Evolutionary conservation across 2,329 filamentous ascomycete genomes (phyloP).

Genomic region (Paracoccidioides brasiliensis): DNA sequence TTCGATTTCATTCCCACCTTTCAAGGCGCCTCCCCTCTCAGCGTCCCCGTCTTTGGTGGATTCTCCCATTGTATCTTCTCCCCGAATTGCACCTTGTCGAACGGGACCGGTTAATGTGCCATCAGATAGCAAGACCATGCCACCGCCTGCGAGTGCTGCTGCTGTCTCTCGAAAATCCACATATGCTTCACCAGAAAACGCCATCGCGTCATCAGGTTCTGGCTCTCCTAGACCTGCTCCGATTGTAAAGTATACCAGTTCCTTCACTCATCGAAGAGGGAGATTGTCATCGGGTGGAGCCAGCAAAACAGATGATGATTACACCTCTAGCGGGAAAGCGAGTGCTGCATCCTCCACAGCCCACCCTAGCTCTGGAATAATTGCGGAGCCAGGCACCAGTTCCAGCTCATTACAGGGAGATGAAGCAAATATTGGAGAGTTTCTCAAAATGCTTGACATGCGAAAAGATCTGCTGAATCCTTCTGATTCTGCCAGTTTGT

Average conservation of each 20-base stretch:
- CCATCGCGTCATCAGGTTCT: slow-evolving; percentile 51
- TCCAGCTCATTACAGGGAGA: slow-evolving; percentile 60
- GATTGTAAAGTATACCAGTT: slow-evolving; percentile 81
- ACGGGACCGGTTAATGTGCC: slow-evolving; percentile 24
- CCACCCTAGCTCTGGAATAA: slow-evolving; percentile 63
- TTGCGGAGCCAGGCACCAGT: slow-evolving; percentile 55
- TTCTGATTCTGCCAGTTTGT: slow-evolving; percentile 44
- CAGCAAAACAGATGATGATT: slow-evolving; percentile 42
- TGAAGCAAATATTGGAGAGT: slow-evolving; percentile 87
- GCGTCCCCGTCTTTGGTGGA: slow-evolving; percentile 58
- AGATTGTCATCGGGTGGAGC: slow-evolving; percentile 64
- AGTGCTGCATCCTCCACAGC: slow-evolving; percentile 39
- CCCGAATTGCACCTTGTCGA: slow-evolving; percentile 36
- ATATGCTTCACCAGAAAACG: slow-evolving; percentile 48
- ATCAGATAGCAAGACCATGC: slow-evolving; percentile 28
- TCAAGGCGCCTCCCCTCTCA: slow-evolving; percentile 91
- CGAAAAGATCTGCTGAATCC: slow-evolving; percentile 70
- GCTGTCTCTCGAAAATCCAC: slow-evolving; percentile 25
- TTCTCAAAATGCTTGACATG: slow-evolving; percentile 75
- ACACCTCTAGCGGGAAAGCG: slow-evolving; percentile 44
- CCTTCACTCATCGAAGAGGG: slow-evolving; percentile 74
- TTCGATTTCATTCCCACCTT: slow-evolving; percentile 85
- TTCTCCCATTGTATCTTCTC: slow-evolving; percentile 38
- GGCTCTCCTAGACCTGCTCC: slow-evolving; percentile 68
- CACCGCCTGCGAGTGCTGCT: slow-evolving; percentile 25